Evolutionary conservation across 345 rosid species (phyloP), one percentile per base, ranked within the genome.

Genomic region (Camelina hispida): DNA sequence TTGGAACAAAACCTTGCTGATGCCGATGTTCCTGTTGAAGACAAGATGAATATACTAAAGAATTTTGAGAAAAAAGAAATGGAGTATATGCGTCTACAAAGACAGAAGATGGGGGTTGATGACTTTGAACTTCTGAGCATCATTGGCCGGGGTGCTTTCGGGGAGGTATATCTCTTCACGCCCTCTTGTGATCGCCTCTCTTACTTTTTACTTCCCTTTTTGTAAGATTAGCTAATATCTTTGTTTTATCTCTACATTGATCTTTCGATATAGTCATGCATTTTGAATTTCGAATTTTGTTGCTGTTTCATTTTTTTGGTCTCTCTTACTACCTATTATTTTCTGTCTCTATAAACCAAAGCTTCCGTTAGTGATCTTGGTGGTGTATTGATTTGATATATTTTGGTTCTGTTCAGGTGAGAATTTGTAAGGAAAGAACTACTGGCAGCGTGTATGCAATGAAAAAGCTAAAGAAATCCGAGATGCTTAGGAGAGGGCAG

Each of bases 71-170:
- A 81, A 59, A 84, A 74, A 42, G 87, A 84, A 66, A 79, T 79
- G 10, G 84, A 84, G 54, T 84, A 79, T 58, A 84, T 74, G 83
- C 83, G 87, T 62, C 43, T 79, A 59, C 87, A 84, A 63, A 79
- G 84, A 74, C 83, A 74, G 44, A 84, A 84, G 58, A 81, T 81
- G 74, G 83, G 83, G 11, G 86, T 79, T 76, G 86, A 83, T 66
- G 86, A 83, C 67, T 83, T 84, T 22, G 84, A 84, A 68, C 72
- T 76, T 17, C 60, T 84, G 71, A 84, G 80, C 64, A 81, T 84
- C 69, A 84, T 84, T 64, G 87, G 87, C 65, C 77, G 83, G 8
- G 87, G 87, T 73, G 87, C 87, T 76, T 84, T 84, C 28, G 87
- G 87, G 10, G 84, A 84, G 87, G 87, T 84, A 22, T 28, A 14